These are phyloP conservation scores for Closterium sp. DNA, from an alignment of 139 green algal species.

Conservation along the genomic window DNA sequence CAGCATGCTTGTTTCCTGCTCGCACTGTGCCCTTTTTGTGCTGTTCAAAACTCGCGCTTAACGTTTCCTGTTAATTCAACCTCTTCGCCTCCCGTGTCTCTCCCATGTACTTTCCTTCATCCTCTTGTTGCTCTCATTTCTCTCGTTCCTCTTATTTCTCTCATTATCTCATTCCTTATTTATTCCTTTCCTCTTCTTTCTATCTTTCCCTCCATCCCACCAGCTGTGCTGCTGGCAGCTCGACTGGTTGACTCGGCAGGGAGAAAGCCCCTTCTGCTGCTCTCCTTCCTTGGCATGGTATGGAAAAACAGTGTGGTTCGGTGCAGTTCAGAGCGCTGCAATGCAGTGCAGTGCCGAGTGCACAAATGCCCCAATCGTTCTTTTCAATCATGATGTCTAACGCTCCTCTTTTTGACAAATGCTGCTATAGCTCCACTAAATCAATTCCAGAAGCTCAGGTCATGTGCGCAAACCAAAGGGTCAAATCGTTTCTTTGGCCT, in stretches of 20 bases:
- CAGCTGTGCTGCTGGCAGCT: neutral
- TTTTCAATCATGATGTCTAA: neutral
- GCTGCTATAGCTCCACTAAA: neutral
- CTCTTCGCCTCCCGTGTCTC: neutral
- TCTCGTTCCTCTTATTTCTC: neutral
- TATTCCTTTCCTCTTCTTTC: neutral
- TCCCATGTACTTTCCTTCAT: neutral
- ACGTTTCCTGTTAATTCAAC: neutral
- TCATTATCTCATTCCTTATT: neutral
- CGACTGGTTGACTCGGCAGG: conserved; percentile 5
- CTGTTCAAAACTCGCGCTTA: too few species aligned
- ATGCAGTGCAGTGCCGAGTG: neutral
- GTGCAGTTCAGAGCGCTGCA: neutral
- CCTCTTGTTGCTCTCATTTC: neutral
- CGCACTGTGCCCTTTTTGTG: too few species aligned
- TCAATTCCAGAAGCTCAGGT: too few species aligned
- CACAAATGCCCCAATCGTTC: neutral
- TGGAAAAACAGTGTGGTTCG: neutral
- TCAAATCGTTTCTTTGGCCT: neutral
- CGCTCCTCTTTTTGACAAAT: neutral
- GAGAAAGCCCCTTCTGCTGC: conserved; percentile 66
- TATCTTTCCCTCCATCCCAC: neutral
- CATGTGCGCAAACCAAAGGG: too few species aligned
- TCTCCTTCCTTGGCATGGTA: conserved; percentile 77
- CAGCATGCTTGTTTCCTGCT: neutral